phyloP scores from a whole-genome alignment of 2,329 filamentous ascomycete species.

The Bipolaris cookei region DNA sequence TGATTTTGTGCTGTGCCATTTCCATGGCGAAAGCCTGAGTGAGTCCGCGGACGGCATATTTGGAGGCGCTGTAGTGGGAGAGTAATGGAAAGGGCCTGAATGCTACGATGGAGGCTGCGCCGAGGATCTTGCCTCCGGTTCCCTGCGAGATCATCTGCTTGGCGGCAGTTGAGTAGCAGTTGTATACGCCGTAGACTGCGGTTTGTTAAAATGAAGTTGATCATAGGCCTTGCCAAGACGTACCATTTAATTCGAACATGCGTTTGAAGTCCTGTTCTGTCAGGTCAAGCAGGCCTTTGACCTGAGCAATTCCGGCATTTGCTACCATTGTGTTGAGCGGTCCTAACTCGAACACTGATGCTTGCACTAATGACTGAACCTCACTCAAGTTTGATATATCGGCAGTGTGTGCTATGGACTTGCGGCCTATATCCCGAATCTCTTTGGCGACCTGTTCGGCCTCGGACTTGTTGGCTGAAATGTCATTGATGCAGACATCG shows the following conservation, averaged over 20 bases:
- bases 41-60: constrained; percentile 71
- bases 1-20: constrained; percentile 68
- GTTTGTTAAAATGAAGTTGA: neutral
- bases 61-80: constrained; percentile 68
- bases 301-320: constrained; percentile 67
- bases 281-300: constrained; percentile 62
- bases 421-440: constrained; percentile 60
- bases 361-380: constrained; percentile 61
- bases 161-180: constrained; percentile 68
- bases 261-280: constrained; percentile 62
- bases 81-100: constrained; percentile 66
- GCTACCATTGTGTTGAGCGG: constrained; percentile 62
- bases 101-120: constrained; percentile 60
- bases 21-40: constrained; percentile 72
- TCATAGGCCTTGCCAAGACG: neutral
- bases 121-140: constrained; percentile 57
- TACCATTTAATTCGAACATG: constrained; percentile 67
- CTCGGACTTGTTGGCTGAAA: constrained; percentile 59
- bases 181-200: constrained; percentile 65
- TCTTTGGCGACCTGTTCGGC: constrained; percentile 62
- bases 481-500: constrained; percentile 69
- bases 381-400: constrained; percentile 65
- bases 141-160: constrained; percentile 70
- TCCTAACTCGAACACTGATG: constrained; percentile 61
- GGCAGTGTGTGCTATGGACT: constrained; percentile 62